phyloP scores from a whole-genome alignment of 768 basidiomycete species.

The Phlebiopsis gigantea region DNA sequence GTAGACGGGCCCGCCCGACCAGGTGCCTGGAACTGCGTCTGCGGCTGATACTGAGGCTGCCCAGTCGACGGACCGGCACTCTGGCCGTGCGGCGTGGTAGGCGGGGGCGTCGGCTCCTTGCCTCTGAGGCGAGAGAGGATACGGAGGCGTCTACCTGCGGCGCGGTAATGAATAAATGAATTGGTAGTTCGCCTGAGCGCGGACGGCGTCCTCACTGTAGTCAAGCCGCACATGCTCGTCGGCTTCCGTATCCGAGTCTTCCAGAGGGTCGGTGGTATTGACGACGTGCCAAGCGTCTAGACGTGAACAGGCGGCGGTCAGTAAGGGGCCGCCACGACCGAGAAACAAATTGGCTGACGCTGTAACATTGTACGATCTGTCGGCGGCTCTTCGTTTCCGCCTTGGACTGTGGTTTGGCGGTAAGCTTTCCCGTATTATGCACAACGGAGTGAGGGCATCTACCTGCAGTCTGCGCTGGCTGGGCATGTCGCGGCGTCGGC shows the following conservation, averaged over 20 bases:
- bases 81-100: conserved; percentile 15
- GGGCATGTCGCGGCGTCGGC: conserved; percentile 4
- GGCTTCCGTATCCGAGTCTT: conserved; percentile 70
- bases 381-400: neutral
- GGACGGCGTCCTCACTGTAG: conserved; percentile 45
- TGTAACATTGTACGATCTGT: conserved; percentile 40
- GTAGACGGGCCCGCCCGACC: conserved; percentile 7
- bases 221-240: conserved; percentile 61
- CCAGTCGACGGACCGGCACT: conserved; percentile 11
- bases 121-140: conserved; percentile 50
- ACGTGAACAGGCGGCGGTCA: conserved; percentile 1
- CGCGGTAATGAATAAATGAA: conserved; percentile 26
- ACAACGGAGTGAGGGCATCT: neutral
- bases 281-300: conserved; percentile 74
- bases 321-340: neutral
- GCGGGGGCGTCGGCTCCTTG: conserved; percentile 43
- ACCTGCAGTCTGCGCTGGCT: neutral
- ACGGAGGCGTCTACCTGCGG: conserved; percentile 23
- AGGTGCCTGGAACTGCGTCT: conserved; percentile 12
- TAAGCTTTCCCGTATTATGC: neutral
- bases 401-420: neutral
- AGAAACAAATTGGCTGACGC: conserved; percentile 27
- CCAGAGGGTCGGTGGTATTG: conserved; percentile 60
- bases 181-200: neutral
- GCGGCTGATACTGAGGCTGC: conserved; percentile 6